phyloP scores from a whole-genome alignment of 2,329 filamentous ascomycete species.

The Domatiomyces globalis region DNA sequence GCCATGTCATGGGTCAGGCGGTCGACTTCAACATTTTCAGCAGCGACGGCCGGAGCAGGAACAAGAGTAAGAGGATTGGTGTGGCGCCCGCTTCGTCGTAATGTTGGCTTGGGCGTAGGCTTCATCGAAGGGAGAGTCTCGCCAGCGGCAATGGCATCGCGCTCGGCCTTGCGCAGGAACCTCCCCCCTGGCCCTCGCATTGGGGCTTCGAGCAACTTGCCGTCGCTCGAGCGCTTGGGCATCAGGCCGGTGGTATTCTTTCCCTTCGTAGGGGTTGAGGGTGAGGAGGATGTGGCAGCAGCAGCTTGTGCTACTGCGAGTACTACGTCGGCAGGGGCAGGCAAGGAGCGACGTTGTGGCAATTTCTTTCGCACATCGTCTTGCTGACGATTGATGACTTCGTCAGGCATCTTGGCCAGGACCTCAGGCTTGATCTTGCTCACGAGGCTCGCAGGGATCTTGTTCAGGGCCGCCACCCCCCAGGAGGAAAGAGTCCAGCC shows the following conservation, averaged over 20 bases:
- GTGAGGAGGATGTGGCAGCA: background rate
- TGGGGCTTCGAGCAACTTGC: background rate
- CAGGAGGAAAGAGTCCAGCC: slow-evolving; percentile 1
- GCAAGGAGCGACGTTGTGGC: background rate
- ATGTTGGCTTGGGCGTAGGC: background rate
- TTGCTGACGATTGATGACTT: slow-evolving; percentile 2
- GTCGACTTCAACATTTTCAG: background rate
- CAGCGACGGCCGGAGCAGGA: background rate
- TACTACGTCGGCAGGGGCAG: too few relatives aligned
- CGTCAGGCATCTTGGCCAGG: slow-evolving; percentile 5
- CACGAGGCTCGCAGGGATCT: slow-evolving; percentile 3
- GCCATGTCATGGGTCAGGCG: too few relatives aligned
- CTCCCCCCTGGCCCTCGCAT: too few relatives aligned
- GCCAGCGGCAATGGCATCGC: too few relatives aligned
- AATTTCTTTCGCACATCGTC: slow-evolving; percentile 1
- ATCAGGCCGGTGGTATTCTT: background rate
- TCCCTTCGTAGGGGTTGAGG: background rate
- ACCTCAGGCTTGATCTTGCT: background rate
- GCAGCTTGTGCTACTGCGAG: too few relatives aligned
- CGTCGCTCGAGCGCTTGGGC: background rate
- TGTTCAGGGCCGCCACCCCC: slow-evolving; percentile 2
- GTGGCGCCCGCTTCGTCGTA: background rate
- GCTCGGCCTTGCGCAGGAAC: background rate
- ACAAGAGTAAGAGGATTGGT: background rate
- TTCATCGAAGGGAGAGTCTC: background rate